Conservation (phyloP, 306 rosid genomes). For the Astragalus glycyphyllos region DNA sequence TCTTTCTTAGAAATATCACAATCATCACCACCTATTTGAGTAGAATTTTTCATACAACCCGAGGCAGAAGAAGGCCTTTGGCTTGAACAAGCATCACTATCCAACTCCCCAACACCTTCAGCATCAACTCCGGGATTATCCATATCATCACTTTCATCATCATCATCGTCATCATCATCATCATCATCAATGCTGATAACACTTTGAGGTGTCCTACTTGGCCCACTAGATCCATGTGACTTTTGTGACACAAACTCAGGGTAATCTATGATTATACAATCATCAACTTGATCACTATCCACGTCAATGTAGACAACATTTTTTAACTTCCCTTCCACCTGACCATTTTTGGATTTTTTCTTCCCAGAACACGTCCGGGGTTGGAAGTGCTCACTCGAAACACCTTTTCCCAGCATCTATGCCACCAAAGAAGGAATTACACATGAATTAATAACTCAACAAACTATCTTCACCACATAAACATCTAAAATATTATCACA, state of each 20-base stretch:
- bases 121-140: constrained; percentile 40
- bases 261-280: constrained; percentile 62
- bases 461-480: not conserved
- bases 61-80: constrained; percentile 50
- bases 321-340: constrained; percentile 46
- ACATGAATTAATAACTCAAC: constrained; percentile 24
- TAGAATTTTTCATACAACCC: constrained; percentile 35
- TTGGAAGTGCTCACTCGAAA: constrained; percentile 50
- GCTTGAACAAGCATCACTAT: constrained; percentile 83
- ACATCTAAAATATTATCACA: not conserved
- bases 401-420: constrained; percentile 63
- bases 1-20: constrained; percentile 46
- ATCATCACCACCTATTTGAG: constrained; percentile 51
- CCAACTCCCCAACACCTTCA: constrained; percentile 68
- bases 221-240: constrained; percentile 45
- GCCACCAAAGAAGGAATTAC: constrained; percentile 40
- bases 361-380: constrained; percentile 59
- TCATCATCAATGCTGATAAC: constrained; percentile 71
- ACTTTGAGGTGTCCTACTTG: constrained; percentile 49
- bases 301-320: constrained; percentile 67
- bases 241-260: constrained; percentile 43
- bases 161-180: constrained; percentile 63
- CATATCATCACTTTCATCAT: constrained; percentile 59
- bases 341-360: constrained; percentile 42
- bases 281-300: constrained; percentile 65